Evolutionary conservation across 2,329 filamentous ascomycete genomes (phyloP).

Genomic region (Colletotrichum incanum): DNA sequence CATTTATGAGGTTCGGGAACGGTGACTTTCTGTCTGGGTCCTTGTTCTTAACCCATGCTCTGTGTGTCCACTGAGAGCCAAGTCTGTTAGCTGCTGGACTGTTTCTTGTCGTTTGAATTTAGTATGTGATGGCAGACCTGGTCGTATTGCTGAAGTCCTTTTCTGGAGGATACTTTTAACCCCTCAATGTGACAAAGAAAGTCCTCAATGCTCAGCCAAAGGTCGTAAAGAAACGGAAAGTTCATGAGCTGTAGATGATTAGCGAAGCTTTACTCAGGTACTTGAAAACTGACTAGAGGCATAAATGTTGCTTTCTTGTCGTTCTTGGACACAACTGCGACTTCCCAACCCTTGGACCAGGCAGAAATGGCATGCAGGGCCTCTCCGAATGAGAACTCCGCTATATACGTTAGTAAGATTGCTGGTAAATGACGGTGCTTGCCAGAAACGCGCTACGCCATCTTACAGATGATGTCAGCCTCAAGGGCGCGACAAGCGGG

Average conservation of each 20-base stretch:
- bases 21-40: conserved; percentile 12
- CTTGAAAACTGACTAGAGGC: conserved; percentile 45
- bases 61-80: conserved; percentile 15
- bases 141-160: conserved; percentile 17
- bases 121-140: background rate
- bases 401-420: conserved; percentile 33
- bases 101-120: no score
- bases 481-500: conserved; percentile 21
- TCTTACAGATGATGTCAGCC: conserved; percentile 29
- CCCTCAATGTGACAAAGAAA: background rate
- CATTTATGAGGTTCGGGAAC: conserved; percentile 45
- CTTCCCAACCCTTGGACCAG: conserved; percentile 45
- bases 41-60: conserved; percentile 8
- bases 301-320: conserved; percentile 51
- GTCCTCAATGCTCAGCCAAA: conserved; percentile 5
- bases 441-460: background rate
- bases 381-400: conserved; percentile 49
- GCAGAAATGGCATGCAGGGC: conserved; percentile 45
- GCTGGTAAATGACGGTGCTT: background rate
- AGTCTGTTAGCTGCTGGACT: background rate
- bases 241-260: conserved; percentile 12
- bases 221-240: background rate
- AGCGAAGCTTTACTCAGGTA: background rate
- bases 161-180: background rate
- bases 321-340: conserved; percentile 49